These are phyloP conservation scores for Sporisorium iseilematis-ciliati DNA, from an alignment of 1,284 basidiomycete genomes.

Conservation along the genomic window DNA sequence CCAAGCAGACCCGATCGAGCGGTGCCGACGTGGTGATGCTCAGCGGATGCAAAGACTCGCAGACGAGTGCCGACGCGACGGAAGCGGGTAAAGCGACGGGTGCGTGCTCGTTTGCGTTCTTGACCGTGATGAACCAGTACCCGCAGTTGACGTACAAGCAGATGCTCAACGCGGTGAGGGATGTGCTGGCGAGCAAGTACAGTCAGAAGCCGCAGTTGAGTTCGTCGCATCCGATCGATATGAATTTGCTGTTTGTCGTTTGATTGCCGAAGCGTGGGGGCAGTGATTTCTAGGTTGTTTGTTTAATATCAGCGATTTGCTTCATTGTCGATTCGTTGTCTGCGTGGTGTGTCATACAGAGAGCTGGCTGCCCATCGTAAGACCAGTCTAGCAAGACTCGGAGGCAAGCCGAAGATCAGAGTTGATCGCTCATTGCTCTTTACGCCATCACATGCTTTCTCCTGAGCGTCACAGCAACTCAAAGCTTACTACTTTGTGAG, in stretches of 20 bases:
- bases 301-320: background rate
- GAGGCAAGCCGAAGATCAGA: background rate
- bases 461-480: background rate
- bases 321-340: too few species aligned
- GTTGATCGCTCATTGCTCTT: background rate
- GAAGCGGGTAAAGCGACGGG: constrained; percentile 86
- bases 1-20: constrained; percentile 80
- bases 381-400: background rate
- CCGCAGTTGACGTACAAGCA: constrained; percentile 66
- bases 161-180: constrained; percentile 64
- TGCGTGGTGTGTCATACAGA: too few species aligned
- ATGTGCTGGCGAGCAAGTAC: constrained; percentile 66
- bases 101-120: constrained; percentile 67
- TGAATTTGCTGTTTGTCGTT: constrained; percentile 65
- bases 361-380: background rate
- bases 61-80: constrained; percentile 89
- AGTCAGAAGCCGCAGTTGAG: constrained; percentile 70
- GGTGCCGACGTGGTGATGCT: constrained; percentile 77
- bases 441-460: too few species aligned
- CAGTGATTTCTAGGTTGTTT: background rate
- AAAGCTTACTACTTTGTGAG: too few species aligned
- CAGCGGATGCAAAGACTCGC: constrained; percentile 86
- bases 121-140: constrained; percentile 73
- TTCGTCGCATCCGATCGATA: constrained; percentile 66
- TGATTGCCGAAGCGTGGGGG: constrained; percentile 6